Evolutionary conservation across 139 green algal species (phyloP).

Genomic region (Pseudopediastrum boryanum): DNA sequence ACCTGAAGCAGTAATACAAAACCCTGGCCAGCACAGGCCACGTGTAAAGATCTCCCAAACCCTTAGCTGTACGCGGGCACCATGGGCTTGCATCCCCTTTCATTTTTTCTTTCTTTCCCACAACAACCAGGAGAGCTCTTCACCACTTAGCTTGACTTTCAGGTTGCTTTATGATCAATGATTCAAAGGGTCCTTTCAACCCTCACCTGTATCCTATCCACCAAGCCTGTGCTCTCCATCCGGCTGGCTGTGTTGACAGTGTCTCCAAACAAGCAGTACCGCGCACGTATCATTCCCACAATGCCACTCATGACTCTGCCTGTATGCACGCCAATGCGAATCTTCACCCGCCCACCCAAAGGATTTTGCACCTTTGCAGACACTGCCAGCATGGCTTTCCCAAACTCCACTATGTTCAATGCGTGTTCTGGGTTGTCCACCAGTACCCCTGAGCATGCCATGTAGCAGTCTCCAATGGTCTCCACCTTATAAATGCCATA

Average conservation of each 20-base stretch:
- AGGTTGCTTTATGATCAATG: too few relatives aligned
- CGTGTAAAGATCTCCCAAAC: too few relatives aligned
- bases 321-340: conserved; percentile 58
- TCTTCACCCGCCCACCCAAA: neutral
- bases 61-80: too few relatives aligned
- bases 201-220: conserved; percentile 50
- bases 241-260: conserved; percentile 60
- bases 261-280: conserved; percentile 64
- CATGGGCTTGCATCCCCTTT: too few relatives aligned
- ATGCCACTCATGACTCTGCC: conserved; percentile 40
- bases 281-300: conserved; percentile 34
- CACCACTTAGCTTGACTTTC: too few relatives aligned
- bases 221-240: conserved; percentile 60
- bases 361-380: conserved; percentile 12
- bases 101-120: too few relatives aligned
- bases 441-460: conserved; percentile 47
- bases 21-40: too few relatives aligned
- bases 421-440: conserved; percentile 40
- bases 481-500: conserved; percentile 54
- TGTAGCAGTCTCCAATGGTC: conserved; percentile 59
- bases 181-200: too few relatives aligned
- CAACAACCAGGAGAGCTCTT: too few relatives aligned
- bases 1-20: too few relatives aligned
- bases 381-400: conserved; percentile 32
- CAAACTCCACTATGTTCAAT: conserved; percentile 38